phyloP scores from a whole-genome alignment of 208 protist genomes.

The Trypanosoma brucei region DNA sequence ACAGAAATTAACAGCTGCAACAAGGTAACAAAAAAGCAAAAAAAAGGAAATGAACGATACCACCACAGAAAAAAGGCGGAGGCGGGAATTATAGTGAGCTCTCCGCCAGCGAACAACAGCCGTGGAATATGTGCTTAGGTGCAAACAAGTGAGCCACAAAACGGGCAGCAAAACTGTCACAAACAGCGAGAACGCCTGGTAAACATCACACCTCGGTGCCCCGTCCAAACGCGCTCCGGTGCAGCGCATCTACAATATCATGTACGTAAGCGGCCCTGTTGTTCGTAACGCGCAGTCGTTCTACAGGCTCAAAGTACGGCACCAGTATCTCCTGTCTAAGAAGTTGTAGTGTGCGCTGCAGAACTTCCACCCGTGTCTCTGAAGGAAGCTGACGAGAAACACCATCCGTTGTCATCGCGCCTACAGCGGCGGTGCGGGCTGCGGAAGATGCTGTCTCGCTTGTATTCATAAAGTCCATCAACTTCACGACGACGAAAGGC shows the following conservation, averaged over 20 bases:
- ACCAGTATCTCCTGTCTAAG: constrained; percentile 70
- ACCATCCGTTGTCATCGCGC: neutral
- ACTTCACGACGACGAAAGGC: no score
- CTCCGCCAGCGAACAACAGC: neutral
- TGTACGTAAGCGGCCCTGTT: constrained; percentile 57
- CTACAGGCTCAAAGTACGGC: constrained; percentile 74
- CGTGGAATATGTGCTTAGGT: neutral
- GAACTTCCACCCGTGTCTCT: constrained; percentile 42
- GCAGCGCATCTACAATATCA: constrained; percentile 52
- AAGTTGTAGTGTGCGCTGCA: constrained; percentile 56
- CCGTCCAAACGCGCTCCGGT: constrained; percentile 1
- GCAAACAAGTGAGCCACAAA: neutral
- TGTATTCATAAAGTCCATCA: no score
- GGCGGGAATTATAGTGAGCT: neutral
- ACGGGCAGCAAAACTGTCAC: no score
- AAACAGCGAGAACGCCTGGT: no score
- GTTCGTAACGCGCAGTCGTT: constrained; percentile 66
- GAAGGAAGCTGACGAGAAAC: neutral
- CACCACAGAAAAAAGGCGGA: no score
- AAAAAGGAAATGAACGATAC: neutral
- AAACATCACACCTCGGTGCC: constrained; percentile 3
- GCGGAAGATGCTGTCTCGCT: no score
- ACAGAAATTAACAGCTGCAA: neutral
- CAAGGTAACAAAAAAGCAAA: neutral
- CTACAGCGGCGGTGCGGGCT: no score